Evolutionary conservation across 176 grass and related monocot species (phyloP), one percentile per base, ranked within the genome.

Genomic region (Paspalum notatum): DNA sequence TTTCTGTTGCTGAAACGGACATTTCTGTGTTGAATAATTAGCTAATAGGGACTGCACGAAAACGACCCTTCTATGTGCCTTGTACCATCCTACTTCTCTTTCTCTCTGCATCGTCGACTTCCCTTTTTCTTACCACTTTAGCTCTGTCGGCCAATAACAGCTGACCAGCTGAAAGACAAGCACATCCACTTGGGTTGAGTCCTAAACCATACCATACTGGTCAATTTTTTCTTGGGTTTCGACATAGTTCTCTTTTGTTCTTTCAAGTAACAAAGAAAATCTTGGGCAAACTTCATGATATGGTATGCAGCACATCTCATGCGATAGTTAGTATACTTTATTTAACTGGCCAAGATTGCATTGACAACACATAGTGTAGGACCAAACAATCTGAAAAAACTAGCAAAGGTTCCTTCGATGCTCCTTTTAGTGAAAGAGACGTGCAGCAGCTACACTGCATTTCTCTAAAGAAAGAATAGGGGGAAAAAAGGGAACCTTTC

Each of bases 371-470:
- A 73, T 72, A 10, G 57, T 86, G 39, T 48, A 47, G 41, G 61
- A 50, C 62, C 52, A 68, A 60, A 75, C 70, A 81, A 51, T 26
- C 14, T 38, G 61, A 86, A 81, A 72, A 67, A 21, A 4, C 44
- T 68, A 27, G 62, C 70, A 81, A 81, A 81, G 62, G 43, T 61
- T 52, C 26, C 77, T 40, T 51, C 58, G 41, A 40, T 50, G 70
- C 77, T 60, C 61, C 77, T 75, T 86, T 81, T 75, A 16, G 56
- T 86, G 24, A 58, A 72, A 83, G 66, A 75, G 63, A 84, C 16
- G 68, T 62, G 62, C 68, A 75, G 62, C 60, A 75, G 60, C 9
- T 12, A 39, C 24, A 5, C 11, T 47, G 74, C 71, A 64, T 63
- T 54, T 74, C 59, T 41, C 60, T 13, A 80, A 66, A 86, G 2